These are phyloP conservation scores for Ogataea sp. DNA, from an alignment of 805 yeast genomes.

Conservation along the genomic window DNA sequence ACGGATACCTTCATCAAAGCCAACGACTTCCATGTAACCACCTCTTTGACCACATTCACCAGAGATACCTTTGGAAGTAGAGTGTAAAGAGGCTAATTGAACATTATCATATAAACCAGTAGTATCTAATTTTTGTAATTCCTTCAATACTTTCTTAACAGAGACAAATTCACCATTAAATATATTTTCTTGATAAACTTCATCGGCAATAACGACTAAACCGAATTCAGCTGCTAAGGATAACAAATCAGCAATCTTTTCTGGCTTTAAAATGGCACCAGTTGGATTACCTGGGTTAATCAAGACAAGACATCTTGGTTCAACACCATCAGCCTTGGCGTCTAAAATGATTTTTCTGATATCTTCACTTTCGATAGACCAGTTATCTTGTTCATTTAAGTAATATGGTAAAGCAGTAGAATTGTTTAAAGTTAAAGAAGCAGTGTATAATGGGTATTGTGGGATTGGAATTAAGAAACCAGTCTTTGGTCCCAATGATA, in stretches of 20 bases:
- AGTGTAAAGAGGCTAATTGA: conserved; percentile 88
- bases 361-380: conserved; percentile 75
- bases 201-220: conserved; percentile 88
- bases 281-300: conserved; percentile 99
- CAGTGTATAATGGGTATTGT: conserved; percentile 95
- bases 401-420: conserved; percentile 82
- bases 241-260: conserved; percentile 63
- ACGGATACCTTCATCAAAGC: conserved; percentile 63
- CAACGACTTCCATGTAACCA: conserved; percentile 92
- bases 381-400: conserved; percentile 68
- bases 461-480: conserved; percentile 95
- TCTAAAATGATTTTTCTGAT: conserved; percentile 46
- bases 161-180: conserved; percentile 78
- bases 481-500: conserved; percentile 58
- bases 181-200: conserved; percentile 92
- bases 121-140: conserved; percentile 45
- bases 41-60: conserved; percentile 99
- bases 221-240: conserved; percentile 79
- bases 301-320: conserved; percentile 75
- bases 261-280: conserved; percentile 67
- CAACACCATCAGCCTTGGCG: conserved; percentile 43
- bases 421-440: conserved; percentile 79
- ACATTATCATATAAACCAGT: conserved; percentile 56
- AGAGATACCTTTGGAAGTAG: conserved; percentile 95
- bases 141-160: conserved; percentile 69